Percentiles rank a stretch among this genome's conserved stretches.
phyloP scores from a whole-genome alignment of 2,329 filamentous ascomycete genomes.

The Pseudohalonectria lignicola region DNA sequence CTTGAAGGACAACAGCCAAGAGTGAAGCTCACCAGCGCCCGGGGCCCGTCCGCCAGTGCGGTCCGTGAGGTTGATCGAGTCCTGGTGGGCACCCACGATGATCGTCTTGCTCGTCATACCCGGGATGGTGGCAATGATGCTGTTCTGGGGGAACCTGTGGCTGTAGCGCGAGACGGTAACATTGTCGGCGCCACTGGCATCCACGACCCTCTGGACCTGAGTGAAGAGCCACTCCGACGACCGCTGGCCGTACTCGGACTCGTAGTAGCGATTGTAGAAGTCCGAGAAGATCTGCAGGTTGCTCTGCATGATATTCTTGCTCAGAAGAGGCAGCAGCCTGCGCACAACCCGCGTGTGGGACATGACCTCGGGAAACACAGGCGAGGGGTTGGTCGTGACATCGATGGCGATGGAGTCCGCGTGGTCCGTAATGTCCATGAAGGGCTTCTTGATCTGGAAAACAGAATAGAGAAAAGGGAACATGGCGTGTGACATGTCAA shows the following conservation, averaged over 20 bases:
- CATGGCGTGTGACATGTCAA: background rate
- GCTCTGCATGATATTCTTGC: slow-evolving; percentile 64
- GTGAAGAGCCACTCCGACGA: slow-evolving; percentile 79
- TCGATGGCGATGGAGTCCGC: slow-evolving; percentile 41
- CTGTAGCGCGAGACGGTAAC: slow-evolving; percentile 56
- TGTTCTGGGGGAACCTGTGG: slow-evolving; percentile 82
- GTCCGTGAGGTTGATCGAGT: slow-evolving; percentile 87
- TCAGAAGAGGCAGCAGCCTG: slow-evolving; percentile 57
- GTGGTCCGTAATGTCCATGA: slow-evolving; percentile 88
- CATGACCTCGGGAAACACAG: slow-evolving; percentile 22
- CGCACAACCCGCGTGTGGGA: slow-evolving; percentile 52
- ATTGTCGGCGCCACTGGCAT: slow-evolving; percentile 56
- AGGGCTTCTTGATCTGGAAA: slow-evolving; percentile 63
- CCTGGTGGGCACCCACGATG: slow-evolving; percentile 85
- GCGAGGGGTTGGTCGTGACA: slow-evolving; percentile 20
- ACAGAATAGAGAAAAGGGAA: background rate
- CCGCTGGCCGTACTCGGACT: slow-evolving; percentile 62
- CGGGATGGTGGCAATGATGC: slow-evolving; percentile 83
- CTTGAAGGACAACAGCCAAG: too few relatives aligned
- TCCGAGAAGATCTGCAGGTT: slow-evolving; percentile 69
- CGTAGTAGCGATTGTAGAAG: slow-evolving; percentile 77
- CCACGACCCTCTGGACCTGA: slow-evolving; percentile 62
- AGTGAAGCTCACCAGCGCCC: slow-evolving; percentile 43
- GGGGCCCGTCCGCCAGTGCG: slow-evolving; percentile 75
- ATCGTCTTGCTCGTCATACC: slow-evolving; percentile 76